phyloP scores from a whole-genome alignment of 352 stramenopile species.

The Thraustochytrium striatum region DNA sequence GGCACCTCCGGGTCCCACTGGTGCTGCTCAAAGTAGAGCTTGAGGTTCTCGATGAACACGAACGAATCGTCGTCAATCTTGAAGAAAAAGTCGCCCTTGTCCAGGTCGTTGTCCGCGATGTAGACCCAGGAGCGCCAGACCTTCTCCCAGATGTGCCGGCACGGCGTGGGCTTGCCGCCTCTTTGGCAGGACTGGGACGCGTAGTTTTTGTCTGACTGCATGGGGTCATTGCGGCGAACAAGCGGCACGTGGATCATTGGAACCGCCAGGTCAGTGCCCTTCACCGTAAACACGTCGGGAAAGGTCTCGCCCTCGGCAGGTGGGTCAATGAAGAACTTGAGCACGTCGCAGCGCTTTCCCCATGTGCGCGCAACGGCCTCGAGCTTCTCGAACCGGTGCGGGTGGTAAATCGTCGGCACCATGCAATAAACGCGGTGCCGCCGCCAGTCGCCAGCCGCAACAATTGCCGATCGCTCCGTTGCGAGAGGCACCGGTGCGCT shows the following conservation, averaged over 20 bases:
- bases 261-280: too few relatives aligned
- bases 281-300: not conserved
- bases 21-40: conserved; percentile 11
- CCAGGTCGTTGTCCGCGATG: conserved; percentile 43
- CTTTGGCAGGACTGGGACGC: not conserved
- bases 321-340: conserved; percentile 48
- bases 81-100: conserved; percentile 27
- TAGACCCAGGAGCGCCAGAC: conserved; percentile 47
- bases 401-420: conserved; percentile 40
- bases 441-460: too few relatives aligned
- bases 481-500: too few relatives aligned
- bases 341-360: conserved; percentile 40
- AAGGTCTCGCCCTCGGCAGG: conserved; percentile 8
- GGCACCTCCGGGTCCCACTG: conserved; percentile 38
- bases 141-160: conserved; percentile 47
- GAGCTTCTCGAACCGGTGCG: conserved; percentile 16
- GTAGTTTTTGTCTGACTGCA: conserved; percentile 16
- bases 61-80: conserved; percentile 48
- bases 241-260: conserved; percentile 37
- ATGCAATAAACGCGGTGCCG: conserved; percentile 47
- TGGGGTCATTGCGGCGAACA: conserved; percentile 31
- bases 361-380: conserved; percentile 13
- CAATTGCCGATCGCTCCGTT: too few relatives aligned
- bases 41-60: conserved; percentile 44
- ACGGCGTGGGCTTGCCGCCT: not conserved